Base-by-base conservation (phyloP, 176 grass and related monocot genomes). In the Oropetium thomaeum region DNA sequence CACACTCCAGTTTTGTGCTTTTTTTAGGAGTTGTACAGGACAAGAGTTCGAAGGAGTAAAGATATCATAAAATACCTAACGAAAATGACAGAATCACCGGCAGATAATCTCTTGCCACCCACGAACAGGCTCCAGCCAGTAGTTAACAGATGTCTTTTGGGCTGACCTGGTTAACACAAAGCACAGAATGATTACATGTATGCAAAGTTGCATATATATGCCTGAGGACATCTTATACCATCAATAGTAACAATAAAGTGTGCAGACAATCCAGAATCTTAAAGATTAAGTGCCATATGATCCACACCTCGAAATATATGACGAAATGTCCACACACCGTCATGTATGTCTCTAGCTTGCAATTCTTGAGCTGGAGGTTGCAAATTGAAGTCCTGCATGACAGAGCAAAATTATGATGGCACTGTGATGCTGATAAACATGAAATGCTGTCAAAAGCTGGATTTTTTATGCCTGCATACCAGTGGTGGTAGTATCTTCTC, bases 51-150 rank as follows among this genome's bases (percentile, higher is more conserved):
- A 16, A 69, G 69, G 70, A 79, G 71, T 30, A 48, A 78, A 53
- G 37, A 14, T 43, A 70, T 49, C 28, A 53, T 30, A 28, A 14
- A 19, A 58, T 83, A 92, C 96, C 96, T 99, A 62, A 99, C 91
- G 87, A 99, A 90, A 76, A 99, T 92, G 57, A 99, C 92, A n/a
- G 96, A 96, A 74, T 99, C 96, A 63, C 96, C 96, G 87, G 87
- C 87, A 82, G 92, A 92, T 69, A 99, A 76, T 78, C 87, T 96
- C 73, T 99, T 99, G 68, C 96, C 96, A 33, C 89, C 94, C 61
- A 99, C 87, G 28, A 99, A 99, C 42, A 99, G 80, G 77, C 96
- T 99, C 96, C 96, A 99, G 48, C 96, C 96, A 67, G 96, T 96
- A 8, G 96, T 99, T 63, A 99, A 85, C 69, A 99, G 90, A 82